phyloP scores from a whole-genome alignment of 805 yeast species.

The Kodamaea jinghongensis region DNA sequence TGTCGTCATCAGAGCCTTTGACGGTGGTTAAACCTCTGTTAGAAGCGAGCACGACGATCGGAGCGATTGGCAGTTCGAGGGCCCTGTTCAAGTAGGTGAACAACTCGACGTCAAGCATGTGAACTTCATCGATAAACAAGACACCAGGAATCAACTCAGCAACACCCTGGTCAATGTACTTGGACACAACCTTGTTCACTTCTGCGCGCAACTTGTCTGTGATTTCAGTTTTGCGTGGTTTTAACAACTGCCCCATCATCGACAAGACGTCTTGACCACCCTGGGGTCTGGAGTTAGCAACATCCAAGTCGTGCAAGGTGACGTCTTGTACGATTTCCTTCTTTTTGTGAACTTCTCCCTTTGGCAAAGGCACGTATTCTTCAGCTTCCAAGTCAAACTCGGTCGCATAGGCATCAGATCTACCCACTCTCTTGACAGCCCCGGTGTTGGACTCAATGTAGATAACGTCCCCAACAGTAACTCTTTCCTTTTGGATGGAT shows the following conservation, averaged over 20 bases:
- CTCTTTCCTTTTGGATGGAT: constrained; percentile 91
- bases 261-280: constrained; percentile 97
- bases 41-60: constrained; percentile 92
- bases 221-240: constrained; percentile 94
- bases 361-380: constrained; percentile 97
- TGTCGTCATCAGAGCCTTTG: constrained; percentile 82
- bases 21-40: constrained; percentile 92
- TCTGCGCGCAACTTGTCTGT: constrained; percentile 93
- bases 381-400: constrained; percentile 98
- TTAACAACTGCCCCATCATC: constrained; percentile 95
- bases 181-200: constrained; percentile 92
- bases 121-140: constrained; percentile 94
- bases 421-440: constrained; percentile 93
- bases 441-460: constrained; percentile 98
- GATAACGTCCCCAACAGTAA: constrained; percentile 93
- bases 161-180: constrained; percentile 96
- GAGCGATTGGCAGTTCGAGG: constrained; percentile 86
- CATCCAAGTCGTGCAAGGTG: constrained; percentile 92
- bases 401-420: constrained; percentile 98
- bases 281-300: constrained; percentile 92
- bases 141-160: constrained; percentile 99
- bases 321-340: constrained; percentile 98
- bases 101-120: constrained; percentile 96
- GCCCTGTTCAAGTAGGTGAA: constrained; percentile 95
- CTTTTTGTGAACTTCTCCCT: constrained; percentile 97